Percentiles rank a stretch among this genome's conserved stretches.
Evolutionary conservation across 148 eudicot genomes (phyloP).

Genomic region (Vaccinium macrocarpon): DNA sequence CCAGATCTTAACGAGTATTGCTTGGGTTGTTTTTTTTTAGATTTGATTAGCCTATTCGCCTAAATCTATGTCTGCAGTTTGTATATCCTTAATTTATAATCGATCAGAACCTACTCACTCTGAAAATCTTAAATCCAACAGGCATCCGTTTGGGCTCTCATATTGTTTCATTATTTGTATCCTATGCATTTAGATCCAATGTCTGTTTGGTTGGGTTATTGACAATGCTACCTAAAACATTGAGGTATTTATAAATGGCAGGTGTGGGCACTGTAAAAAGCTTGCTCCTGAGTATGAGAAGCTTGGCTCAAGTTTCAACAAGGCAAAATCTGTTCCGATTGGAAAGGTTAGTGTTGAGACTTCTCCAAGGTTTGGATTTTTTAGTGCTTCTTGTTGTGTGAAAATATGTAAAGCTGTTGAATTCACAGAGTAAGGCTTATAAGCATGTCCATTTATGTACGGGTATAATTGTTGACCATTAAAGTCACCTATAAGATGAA

Average conservation of each 20-base stretch:
- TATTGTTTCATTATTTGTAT: no score
- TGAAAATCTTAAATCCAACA: no score
- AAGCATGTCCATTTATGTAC: background rate
- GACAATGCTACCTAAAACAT: background rate
- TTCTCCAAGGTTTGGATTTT: background rate
- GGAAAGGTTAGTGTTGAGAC: conserved; percentile 63
- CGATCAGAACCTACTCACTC: no score
- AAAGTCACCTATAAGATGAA: no score
- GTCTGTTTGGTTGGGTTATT: background rate
- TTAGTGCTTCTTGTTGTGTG: background rate
- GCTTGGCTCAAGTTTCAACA: conserved; percentile 90
- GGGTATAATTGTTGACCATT: no score
- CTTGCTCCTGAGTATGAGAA: conserved; percentile 94
- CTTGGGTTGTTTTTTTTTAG: no score
- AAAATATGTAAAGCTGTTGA: background rate
- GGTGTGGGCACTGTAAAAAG: conserved; percentile 99
- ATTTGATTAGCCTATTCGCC: no score
- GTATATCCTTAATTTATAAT: no score
- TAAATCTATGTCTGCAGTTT: no score
- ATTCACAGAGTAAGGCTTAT: background rate
- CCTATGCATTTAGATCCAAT: background rate
- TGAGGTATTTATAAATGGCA: conserved; percentile 20
- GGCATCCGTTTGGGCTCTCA: no score
- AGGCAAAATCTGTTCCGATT: conserved; percentile 85
- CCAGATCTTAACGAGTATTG: no score